Conservation (phyloP, 257 asterid species). For the Euphrasia confusa region DNA sequence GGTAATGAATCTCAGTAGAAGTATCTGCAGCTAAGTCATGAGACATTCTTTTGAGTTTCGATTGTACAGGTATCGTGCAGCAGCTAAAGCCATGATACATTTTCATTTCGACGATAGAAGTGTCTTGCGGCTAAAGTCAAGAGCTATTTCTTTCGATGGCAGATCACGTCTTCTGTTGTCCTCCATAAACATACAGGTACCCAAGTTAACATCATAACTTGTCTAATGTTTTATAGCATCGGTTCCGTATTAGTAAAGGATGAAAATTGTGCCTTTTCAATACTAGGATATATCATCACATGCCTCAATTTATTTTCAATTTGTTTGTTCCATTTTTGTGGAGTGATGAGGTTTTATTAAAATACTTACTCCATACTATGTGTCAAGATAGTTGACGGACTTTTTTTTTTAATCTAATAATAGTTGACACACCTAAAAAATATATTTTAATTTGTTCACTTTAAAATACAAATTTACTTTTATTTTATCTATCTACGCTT, state of each 20-base stretch:
- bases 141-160: constrained; percentile 16
- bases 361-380: no score
- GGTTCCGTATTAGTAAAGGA: not conserved
- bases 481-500: no score
- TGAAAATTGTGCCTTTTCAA: constrained; percentile 2
- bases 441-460: no score
- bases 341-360: no score
- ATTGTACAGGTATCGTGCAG: no score
- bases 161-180: constrained; percentile 9
- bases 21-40: not conserved
- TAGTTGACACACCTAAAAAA: no score
- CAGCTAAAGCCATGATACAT: no score
- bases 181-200: constrained; percentile 17
- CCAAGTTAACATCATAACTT: not conserved
- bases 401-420: no score
- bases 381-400: no score
- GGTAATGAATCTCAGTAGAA: constrained; percentile 24
- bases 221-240: constrained; percentile 24
- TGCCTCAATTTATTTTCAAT: not conserved
- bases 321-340: no score
- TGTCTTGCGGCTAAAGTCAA: constrained; percentile 18
- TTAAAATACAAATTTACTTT: no score
- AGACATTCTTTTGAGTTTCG: no score
- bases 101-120: not conserved
- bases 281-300: constrained; percentile 6